These are phyloP conservation scores for Linum lewisii DNA, from an alignment of 345 rosid species.

Conservation along the genomic window DNA sequence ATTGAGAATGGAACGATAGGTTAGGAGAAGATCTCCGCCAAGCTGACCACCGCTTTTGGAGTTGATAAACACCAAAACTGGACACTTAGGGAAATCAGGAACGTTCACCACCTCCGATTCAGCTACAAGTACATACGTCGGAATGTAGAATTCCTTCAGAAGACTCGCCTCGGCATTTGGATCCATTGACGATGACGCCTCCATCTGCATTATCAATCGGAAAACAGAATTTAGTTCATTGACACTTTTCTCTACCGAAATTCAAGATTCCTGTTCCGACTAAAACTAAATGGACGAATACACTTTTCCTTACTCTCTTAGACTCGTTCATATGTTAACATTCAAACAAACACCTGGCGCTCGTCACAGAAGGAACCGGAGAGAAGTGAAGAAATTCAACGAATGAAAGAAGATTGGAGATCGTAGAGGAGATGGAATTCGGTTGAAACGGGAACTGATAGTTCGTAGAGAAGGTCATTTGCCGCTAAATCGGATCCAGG, in stretches of 20 bases:
- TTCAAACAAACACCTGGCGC: background rate
- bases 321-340: too few relatives aligned
- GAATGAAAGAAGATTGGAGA: background rate
- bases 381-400: background rate
- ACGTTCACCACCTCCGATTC: slow-evolving; percentile 20
- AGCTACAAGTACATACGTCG: slow-evolving; percentile 39
- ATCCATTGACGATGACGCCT: slow-evolving; percentile 12
- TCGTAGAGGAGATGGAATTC: background rate
- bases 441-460: background rate
- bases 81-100: slow-evolving; percentile 33
- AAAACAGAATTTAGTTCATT: background rate
- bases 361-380: background rate
- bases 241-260: too few relatives aligned
- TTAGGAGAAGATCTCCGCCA: slow-evolving; percentile 63
- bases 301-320: too few relatives aligned
- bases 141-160: slow-evolving; percentile 42
- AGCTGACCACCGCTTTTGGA: slow-evolving; percentile 88
- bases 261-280: too few relatives aligned
- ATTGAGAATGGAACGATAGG: slow-evolving; percentile 48
- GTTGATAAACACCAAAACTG: slow-evolving; percentile 71
- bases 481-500: background rate
- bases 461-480: background rate
- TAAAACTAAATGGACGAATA: too few relatives aligned
- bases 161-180: slow-evolving; percentile 11
- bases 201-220: background rate